Evolutionary conservation across 306 rosid species (phyloP), one percentile per base, ranked within the genome.

Genomic region (Malus orientalis): DNA sequence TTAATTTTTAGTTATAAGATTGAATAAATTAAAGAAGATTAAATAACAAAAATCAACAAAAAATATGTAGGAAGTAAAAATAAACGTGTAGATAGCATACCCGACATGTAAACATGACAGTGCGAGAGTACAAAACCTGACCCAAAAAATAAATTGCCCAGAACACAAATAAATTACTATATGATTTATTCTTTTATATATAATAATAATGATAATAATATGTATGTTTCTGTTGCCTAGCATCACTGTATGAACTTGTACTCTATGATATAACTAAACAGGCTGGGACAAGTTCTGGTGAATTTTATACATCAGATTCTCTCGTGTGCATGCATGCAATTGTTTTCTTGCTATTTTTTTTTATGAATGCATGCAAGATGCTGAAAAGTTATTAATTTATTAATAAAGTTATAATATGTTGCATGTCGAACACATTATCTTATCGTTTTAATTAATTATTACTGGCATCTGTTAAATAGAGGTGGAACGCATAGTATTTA

Each of bases 331-430:
- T 83, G 80, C 83, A 85, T 76, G 83, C 33, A 51, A 13, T 78
- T 86, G 84, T 90, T 82, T 86, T 86, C 82, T 86, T 78, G 75
- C 84, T 20, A 83, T 79, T 84, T 74, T 79, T 79, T 84, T 78
- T 86, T 63, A 38, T 33, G 16, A 74, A 75, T 69, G 81, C 87
- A 79, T 77, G 87, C 65, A 77, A 69, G 69, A 74, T 72, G 76
- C 83, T 59, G 71, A 25, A 70, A 40, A 40, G 45, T 8, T 40
- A 40, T 40, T 40, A 40, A 40, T 40, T 40, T 8, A 40, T 40
- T 40, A 8, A 40, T 40, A 40, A 40, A 51, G 18, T 51, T 51
- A 5, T 16, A 51, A 51, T 15, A 51, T 51, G 57, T 16, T 15
- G 3, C n/a, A 12, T 47, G 53, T 47, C 44, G 11, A 4, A 47